These are phyloP conservation scores for Bonia amplexicaulis DNA, from an alignment of 176 grass and related monocot genomes.

Conservation along the genomic window DNA sequence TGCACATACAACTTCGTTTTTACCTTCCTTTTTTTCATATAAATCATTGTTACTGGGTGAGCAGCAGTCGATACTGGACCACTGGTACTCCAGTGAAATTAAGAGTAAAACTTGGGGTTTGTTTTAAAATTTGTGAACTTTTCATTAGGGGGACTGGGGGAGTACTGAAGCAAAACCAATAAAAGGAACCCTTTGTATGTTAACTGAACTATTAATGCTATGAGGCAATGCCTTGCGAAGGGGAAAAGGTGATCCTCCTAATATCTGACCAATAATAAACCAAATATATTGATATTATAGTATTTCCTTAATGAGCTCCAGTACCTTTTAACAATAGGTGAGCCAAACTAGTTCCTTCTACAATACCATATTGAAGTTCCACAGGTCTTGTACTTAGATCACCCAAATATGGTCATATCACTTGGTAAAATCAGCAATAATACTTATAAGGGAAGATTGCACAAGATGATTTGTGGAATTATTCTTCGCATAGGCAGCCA, in stretches of 20 bases:
- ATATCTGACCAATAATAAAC: neutral
- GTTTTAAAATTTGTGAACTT: neutral
- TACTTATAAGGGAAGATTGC: neutral
- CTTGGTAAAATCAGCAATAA: neutral
- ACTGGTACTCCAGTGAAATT: neutral
- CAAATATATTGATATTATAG: neutral
- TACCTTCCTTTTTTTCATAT: neutral
- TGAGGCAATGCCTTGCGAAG: neutral
- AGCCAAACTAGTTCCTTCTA: neutral
- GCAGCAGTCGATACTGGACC: neutral
- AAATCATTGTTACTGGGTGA: neutral
- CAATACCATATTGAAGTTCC: neutral
- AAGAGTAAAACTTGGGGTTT: neutral
- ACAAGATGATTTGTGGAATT: neutral
- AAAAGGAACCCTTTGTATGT: neutral
- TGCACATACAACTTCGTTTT: neutral
- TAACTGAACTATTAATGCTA: neutral
- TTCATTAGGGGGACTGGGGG: neutral
- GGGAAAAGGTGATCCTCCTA: neutral
- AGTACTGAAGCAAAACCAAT: neutral
- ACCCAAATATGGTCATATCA: neutral
- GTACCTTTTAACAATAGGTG: neutral
- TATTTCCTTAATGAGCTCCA: neutral
- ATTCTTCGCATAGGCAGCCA: neutral
- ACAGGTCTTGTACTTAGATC: neutral